Percentiles rank a stretch among this genome's conserved stretches.
Conservation (phyloP, 768 basidiomycete species). For the Suillus ampliporus region DNA sequence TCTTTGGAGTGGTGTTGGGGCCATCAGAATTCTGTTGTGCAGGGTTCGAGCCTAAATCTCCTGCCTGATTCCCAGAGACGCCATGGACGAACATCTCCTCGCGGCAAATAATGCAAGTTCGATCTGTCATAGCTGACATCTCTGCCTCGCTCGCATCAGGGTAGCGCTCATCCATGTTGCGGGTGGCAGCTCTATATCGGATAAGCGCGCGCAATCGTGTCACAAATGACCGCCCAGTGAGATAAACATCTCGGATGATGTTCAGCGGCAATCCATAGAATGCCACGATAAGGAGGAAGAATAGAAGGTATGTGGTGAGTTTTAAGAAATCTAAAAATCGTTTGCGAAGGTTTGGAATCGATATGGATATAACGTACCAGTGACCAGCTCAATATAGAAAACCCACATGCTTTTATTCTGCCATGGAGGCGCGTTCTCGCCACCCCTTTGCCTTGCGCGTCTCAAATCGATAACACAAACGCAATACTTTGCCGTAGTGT, state of each 20-base stretch:
- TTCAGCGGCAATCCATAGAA: slow-evolving; percentile 96
- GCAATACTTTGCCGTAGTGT: slow-evolving; percentile 80
- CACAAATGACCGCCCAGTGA: slow-evolving; percentile 92
- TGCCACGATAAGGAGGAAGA: slow-evolving; percentile 93
- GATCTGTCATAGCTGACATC: slow-evolving; percentile 79
- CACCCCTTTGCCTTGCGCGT: slow-evolving; percentile 76
- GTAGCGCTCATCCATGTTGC: slow-evolving; percentile 96
- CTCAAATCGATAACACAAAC: slow-evolving; percentile 84
- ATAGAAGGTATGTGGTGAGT: slow-evolving; percentile 87
- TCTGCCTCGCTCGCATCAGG: slow-evolving; percentile 92
- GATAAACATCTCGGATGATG: slow-evolving; percentile 95
- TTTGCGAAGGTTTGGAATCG: slow-evolving; percentile 15
- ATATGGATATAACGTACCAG: slow-evolving; percentile 59
- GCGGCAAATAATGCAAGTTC: slow-evolving; percentile 96
- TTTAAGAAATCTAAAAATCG: slow-evolving; percentile 82
- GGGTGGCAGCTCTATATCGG: slow-evolving; percentile 91
- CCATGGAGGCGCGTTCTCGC: slow-evolving; percentile 90
- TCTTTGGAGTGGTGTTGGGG: slow-evolving; percentile 96
- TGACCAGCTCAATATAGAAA: slow-evolving; percentile 92
- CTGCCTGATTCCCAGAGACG: slow-evolving; percentile 27
- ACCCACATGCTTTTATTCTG: slow-evolving; percentile 98
- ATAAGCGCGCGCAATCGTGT: slow-evolving; percentile 85
- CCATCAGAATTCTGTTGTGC: slow-evolving; percentile 53
- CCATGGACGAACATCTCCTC: slow-evolving; percentile 82
- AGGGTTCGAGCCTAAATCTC: slow-evolving; percentile 25